Conservation (phyloP, 257 asterid species). For the Cinchona pubescens region DNA sequence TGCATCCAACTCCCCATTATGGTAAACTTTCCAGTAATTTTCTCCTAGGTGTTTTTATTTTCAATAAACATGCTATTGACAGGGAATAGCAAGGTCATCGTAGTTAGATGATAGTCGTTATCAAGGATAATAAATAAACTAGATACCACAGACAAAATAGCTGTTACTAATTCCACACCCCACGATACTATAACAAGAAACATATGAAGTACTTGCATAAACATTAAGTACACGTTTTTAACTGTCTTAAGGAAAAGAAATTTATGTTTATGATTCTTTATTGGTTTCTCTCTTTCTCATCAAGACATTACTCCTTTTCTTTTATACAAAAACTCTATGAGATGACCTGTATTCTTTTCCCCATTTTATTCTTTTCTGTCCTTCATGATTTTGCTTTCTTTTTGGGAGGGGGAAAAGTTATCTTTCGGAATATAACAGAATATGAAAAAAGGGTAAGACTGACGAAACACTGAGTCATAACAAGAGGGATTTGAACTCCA, state of each 20-base stretch:
- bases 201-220: background rate
- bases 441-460: background rate
- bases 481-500: conserved; percentile 14
- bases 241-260: background rate
- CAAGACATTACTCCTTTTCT: too few relatives aligned
- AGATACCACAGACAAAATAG: background rate
- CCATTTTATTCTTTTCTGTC: background rate
- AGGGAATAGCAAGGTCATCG: background rate
- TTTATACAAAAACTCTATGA: background rate
- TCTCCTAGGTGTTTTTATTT: background rate
- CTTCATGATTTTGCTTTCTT: background rate
- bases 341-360: background rate
- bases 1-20: too few relatives aligned
- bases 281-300: too few relatives aligned
- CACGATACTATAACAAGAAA: background rate
- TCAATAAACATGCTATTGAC: background rate
- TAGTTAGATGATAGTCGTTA: background rate
- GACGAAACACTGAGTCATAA: conserved; percentile 17
- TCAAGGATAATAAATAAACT: background rate
- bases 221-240: too few relatives aligned
- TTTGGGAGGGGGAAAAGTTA: background rate
- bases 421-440: background rate
- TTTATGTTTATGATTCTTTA: too few relatives aligned
- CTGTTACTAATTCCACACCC: background rate
- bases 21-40: background rate